Evolutionary conservation across 108 stramenopile genomes (phyloP).

Genomic region (Nitzschia sp.): DNA sequence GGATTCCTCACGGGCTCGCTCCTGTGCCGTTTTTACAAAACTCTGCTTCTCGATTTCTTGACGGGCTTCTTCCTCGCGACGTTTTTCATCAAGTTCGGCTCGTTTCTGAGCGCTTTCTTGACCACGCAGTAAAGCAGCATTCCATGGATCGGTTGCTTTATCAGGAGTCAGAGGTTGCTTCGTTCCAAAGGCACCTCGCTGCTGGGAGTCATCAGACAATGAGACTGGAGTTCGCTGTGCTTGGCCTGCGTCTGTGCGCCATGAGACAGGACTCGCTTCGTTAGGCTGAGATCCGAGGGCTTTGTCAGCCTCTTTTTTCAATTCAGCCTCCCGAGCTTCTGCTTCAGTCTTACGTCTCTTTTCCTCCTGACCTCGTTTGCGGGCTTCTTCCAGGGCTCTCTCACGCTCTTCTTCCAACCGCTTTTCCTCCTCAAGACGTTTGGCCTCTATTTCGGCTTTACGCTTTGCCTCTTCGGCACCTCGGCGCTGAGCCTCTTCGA

Average conservation of each 20-base stretch:
- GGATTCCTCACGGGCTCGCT: background rate
- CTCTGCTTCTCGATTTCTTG: background rate
- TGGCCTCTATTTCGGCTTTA: conserved; percentile 21
- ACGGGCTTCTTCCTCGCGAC: conserved; percentile 13
- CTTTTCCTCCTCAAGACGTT: background rate
- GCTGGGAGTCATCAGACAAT: no score
- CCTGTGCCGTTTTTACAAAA: background rate
- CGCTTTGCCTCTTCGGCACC: conserved; percentile 20
- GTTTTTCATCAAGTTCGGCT: background rate
- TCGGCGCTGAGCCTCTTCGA: background rate
- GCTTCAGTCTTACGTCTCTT: background rate
- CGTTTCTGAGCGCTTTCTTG: background rate
- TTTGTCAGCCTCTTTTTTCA: background rate
- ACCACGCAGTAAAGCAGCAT: background rate
- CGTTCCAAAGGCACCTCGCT: background rate
- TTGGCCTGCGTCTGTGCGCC: no score
- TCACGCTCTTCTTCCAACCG: background rate
- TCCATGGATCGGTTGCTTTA: background rate
- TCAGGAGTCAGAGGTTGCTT: background rate
- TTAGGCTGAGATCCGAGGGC: no score
- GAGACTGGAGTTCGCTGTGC: no score
- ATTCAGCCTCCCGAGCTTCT: background rate
- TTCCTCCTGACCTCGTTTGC: background rate
- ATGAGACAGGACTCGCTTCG: no score
- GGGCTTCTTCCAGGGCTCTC: background rate